Conservation (phyloP, 352 stramenopile species). For the Pythium coloratum region DNA sequence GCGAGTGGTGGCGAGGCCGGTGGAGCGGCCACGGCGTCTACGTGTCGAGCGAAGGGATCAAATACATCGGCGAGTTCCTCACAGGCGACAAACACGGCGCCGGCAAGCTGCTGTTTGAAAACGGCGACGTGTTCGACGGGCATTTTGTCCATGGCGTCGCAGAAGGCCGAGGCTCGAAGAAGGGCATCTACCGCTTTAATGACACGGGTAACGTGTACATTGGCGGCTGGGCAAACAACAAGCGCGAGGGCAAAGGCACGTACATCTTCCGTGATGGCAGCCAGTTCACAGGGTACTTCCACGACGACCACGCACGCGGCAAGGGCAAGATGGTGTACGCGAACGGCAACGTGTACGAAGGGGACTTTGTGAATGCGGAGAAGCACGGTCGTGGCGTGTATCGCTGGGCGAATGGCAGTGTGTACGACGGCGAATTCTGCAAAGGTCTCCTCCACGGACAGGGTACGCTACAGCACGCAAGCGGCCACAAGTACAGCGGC, state of each 20-base stretch:
- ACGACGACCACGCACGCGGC: constrained; percentile 66
- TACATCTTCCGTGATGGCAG: constrained; percentile 66
- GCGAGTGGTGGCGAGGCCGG: constrained; percentile 60
- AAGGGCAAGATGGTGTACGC: constrained; percentile 76
- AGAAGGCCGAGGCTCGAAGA: constrained; percentile 47
- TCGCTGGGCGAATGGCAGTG: constrained; percentile 75
- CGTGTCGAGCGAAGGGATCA: constrained; percentile 64
- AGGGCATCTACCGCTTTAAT: constrained; percentile 66
- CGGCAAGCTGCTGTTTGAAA: constrained; percentile 73
- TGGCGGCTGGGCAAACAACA: constrained; percentile 63
- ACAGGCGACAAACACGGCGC: constrained; percentile 60
- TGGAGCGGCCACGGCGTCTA: constrained; percentile 65
- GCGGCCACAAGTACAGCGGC: constrained; percentile 63
- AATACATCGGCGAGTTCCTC: constrained; percentile 63
- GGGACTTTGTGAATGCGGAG: constrained; percentile 60
- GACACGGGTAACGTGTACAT: constrained; percentile 69
- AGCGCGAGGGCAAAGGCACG: constrained; percentile 67
- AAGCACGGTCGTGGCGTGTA: constrained; percentile 67
- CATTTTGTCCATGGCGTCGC: constrained; percentile 55
- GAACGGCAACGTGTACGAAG: constrained; percentile 85
- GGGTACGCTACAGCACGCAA: constrained; percentile 63
- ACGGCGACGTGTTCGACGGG: constrained; percentile 77
- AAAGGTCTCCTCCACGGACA: constrained; percentile 61
- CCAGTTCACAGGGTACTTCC: constrained; percentile 59
- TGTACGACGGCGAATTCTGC: constrained; percentile 74